Conservation (phyloP, 1,284 basidiomycete species). For the Malassezia yamatoensis region DNA sequence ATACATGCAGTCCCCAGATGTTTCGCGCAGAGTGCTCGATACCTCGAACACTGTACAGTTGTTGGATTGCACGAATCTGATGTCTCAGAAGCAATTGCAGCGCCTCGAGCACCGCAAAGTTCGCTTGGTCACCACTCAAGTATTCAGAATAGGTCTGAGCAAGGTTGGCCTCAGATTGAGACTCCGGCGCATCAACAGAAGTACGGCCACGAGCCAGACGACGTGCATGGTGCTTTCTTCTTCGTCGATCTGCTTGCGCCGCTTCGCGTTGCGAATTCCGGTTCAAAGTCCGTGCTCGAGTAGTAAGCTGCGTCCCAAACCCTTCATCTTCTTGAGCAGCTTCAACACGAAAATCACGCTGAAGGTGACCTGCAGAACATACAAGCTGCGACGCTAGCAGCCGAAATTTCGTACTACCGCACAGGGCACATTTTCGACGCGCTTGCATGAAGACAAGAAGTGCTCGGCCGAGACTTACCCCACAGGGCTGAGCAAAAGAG, state of each 20-base stretch:
- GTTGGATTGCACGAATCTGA: constrained; percentile 19
- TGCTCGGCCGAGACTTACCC: background rate
- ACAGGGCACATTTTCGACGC: constrained; percentile 11
- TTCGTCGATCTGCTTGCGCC: constrained; percentile 2
- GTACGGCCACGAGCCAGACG: constrained; percentile 4
- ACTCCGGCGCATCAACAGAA: constrained; percentile 4
- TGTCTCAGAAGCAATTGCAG: constrained; percentile 25
- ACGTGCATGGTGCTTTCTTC: background rate
- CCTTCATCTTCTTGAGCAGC: constrained; percentile 17
- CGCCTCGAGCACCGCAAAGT: constrained; percentile 17
- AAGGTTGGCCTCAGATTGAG: background rate
- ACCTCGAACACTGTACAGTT: background rate
- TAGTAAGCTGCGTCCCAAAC: constrained; percentile 15
- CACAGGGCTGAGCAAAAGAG: background rate
- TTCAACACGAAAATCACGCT: constrained; percentile 18
- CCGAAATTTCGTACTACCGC: constrained; percentile 17
- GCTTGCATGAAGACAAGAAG: background rate
- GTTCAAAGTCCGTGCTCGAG: constrained; percentile 10
- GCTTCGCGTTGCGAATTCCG: constrained; percentile 13
- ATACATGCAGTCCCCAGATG: constrained; percentile 23
- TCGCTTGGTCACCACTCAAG: constrained; percentile 4
- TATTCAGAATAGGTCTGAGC: background rate
- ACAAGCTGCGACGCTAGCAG: constrained; percentile 16
- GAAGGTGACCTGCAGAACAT: constrained; percentile 15
- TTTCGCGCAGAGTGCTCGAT: constrained; percentile 17